Base-by-base conservation (phyloP, 1,284 basidiomycete species). In the Fomitopsis schrenkii region DNA sequence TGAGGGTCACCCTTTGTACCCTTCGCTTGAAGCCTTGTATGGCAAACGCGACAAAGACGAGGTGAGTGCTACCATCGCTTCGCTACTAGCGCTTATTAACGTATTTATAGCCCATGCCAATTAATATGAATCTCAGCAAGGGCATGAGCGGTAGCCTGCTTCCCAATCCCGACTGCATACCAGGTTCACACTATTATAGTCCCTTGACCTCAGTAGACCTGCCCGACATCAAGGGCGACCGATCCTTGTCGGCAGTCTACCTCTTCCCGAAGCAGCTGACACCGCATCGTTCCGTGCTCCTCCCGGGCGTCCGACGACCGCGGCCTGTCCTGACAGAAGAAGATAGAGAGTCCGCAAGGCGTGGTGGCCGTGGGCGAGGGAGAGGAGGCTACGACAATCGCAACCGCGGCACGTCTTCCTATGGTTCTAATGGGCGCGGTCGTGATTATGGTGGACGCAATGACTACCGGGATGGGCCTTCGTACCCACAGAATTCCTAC, bases 161-260 rank as follows among this genome's bases (percentile, higher is more conserved):
- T 28, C 86, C 92, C 8, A 95, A 97, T 74, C 90, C 95, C 3
- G 86, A 88, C 58, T 97, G 92, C 70, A 85, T 99, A 6, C 97
- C 97, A 3, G 93, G 94, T 50, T 91, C 95, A 15, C 96, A 93
- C 0, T 96, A 93, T 74, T 87, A 90, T 69, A 88, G 87, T 36
- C 96, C 95, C 1, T 73, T 93, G 46, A 67, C 77, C 9, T 71
- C 72, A n/a, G 73, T 84, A 46, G 77, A 79, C 53, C 75, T 94
- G 26, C 83, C 84, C 2, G 95, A 99, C 75, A 90, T 99, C 63
- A 82, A 83, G 67, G 88, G 91, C 71, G 95, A 99, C 74, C 83
- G 85, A 42, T 93, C 95, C 10, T 80, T 99, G 10, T 95, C 94
- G 0, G 95, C 90, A 0, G 76, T 90, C 22, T 99, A 95, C 77